Conservation (phyloP, 345 rosid species). For the Citrus medica region DNA sequence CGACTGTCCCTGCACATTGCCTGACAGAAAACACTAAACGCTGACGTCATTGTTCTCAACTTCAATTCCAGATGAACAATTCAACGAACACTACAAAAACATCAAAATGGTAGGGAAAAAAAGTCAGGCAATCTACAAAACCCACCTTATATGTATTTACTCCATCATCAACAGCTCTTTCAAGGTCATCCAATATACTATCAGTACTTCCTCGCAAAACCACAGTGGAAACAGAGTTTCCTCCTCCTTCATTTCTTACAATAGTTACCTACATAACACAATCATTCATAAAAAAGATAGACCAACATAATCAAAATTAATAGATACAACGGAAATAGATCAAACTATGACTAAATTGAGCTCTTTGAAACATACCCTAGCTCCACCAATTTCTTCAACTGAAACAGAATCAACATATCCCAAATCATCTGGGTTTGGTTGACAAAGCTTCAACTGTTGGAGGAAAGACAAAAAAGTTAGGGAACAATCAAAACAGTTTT, state of each 20-base stretch:
- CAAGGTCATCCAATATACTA: slow-evolving; percentile 95
- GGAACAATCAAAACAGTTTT: slow-evolving; percentile 2
- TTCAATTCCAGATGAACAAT: background rate
- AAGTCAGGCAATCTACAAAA: slow-evolving; percentile 4
- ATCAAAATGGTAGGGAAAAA: slow-evolving; percentile 1
- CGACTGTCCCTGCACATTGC: slow-evolving; percentile 99
- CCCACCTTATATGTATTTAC: slow-evolving; percentile 94
- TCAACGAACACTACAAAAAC: background rate
- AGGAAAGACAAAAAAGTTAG: slow-evolving; percentile 12
- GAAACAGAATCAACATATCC: slow-evolving; percentile 87
- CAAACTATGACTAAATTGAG: background rate
- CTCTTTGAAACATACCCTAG: slow-evolving; percentile 58
- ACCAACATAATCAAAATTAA: background rate
- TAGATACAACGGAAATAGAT: background rate
- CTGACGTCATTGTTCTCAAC: background rate
- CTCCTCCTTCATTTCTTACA: slow-evolving; percentile 90
- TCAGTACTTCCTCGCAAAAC: slow-evolving; percentile 95
- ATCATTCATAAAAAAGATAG: background rate
- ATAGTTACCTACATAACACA: slow-evolving; percentile 59
- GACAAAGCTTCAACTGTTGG: slow-evolving; percentile 82
- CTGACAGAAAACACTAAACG: slow-evolving; percentile 30
- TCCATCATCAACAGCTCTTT: slow-evolving; percentile 99
- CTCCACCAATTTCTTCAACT: slow-evolving; percentile 97
- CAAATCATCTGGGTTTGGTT: slow-evolving; percentile 83
- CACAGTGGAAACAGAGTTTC: slow-evolving; percentile 82